Conservation (phyloP, 768 basidiomycete species). For the Pleurotus djamor region DNA sequence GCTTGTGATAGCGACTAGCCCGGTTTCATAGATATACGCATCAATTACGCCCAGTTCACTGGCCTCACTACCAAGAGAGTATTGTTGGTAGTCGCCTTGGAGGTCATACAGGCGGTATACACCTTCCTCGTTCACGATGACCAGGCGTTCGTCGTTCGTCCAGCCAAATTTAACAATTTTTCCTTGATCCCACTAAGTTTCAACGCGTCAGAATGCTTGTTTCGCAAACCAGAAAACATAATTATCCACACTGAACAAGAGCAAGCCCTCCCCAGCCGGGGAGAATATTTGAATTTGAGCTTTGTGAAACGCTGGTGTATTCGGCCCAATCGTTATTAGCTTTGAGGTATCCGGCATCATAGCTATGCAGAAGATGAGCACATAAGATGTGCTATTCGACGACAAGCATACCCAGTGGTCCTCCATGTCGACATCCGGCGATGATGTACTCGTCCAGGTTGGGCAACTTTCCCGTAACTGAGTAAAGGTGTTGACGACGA, state of each 20-base stretch:
- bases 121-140: constrained; percentile 90
- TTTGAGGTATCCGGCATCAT: constrained; percentile 85
- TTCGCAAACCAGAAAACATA: not conserved
- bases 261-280: constrained; percentile 71
- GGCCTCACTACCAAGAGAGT: constrained; percentile 81
- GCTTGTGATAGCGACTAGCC: constrained; percentile 82
- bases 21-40: constrained; percentile 83
- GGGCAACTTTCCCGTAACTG: constrained; percentile 74
- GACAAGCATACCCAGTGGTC: constrained; percentile 71
- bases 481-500: constrained; percentile 79
- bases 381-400: constrained; percentile 6
- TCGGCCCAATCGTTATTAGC: constrained; percentile 66
- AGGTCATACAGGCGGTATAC: constrained; percentile 87
- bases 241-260: constrained; percentile 71
- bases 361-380: constrained; percentile 42
- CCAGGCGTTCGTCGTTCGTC: constrained; percentile 79
- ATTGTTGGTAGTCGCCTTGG: constrained; percentile 82
- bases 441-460: constrained; percentile 78
- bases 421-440: constrained; percentile 82
- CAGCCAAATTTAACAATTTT: constrained; percentile 83
- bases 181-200: constrained; percentile 82
- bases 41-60: constrained; percentile 82
- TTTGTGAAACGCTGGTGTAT: constrained; percentile 57
- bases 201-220: too few relatives aligned
- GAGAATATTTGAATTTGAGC: constrained; percentile 89